Base-by-base conservation (phyloP, 1,284 basidiomycete genomes). In the Kwoniella shivajii region DNA sequence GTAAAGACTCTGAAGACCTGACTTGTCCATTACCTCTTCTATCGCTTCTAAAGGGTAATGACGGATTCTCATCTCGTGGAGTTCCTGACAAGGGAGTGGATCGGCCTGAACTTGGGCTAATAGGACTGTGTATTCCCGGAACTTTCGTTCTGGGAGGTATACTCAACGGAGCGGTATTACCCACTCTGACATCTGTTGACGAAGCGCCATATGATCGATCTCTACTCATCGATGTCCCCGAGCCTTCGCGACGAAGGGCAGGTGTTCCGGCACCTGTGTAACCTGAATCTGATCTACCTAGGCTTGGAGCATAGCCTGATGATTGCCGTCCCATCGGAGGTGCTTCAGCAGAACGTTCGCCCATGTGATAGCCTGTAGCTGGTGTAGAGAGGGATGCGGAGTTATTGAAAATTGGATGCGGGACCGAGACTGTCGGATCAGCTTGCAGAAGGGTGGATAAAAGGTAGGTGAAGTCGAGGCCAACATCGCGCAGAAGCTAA, bases 401-500 rank as follows among this genome's bases (percentile, higher is more conserved):
- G 48, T 48, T 29, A 34, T 61, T 43, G 49, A 66, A 68, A 5
- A 59, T 41, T 5, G 58, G 60, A 36, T 63, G 50, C 5, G 61
- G 56, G 24, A 34, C 10, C 20, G 56, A 38, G 6, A 53, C 34
- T 26, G 29, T 52, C 1, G 63, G 60, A 37, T 72, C 67, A n/a
- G 67, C 66, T 33, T 68, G 68, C 10, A 93, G 82, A 3, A 92
- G 81, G 24, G 84, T 83, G 46, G 89, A 85, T 24, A 96, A 80
- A 16, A 94, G 81, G 79, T 88, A 92, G 26, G 88, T 87, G 72
- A 96, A 96, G 78, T 96, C 92, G 27, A 96, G 85, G 0, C 92
- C 92, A 68, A 88, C 92, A 69, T 96, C 93, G 78, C 92, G 88
- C 13, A 94, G 80, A 2, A 93, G 83, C 89, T 92, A n/a, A n/a